phyloP scores from a whole-genome alignment of 2,329 filamentous ascomycete genomes.

The Stachybotrys chlorohalonatus region DNA sequence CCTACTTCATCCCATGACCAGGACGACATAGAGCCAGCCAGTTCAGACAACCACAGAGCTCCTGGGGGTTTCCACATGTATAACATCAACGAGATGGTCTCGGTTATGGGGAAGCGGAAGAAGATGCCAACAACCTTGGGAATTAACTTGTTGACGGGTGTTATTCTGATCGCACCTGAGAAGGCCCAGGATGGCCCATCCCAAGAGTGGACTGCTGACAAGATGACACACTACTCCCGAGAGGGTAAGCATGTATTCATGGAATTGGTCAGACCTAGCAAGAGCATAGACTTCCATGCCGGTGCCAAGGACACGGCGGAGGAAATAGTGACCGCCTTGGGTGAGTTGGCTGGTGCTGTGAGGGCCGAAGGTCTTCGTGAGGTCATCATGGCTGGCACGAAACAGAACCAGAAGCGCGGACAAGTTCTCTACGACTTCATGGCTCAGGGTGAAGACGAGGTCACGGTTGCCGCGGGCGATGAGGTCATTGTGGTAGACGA shows the following conservation, averaged over 20 bases:
- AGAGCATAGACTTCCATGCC: constrained; percentile 93
- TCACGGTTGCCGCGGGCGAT: constrained; percentile 81
- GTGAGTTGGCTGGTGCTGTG: constrained; percentile 79
- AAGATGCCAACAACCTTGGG: constrained; percentile 97
- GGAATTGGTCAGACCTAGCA: constrained; percentile 84
- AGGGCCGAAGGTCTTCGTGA: constrained; percentile 78
- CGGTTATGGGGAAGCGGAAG: constrained; percentile 93
- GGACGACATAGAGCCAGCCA: not conserved
- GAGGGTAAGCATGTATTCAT: constrained; percentile 98
- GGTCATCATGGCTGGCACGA: constrained; percentile 71
- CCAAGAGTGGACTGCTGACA: constrained; percentile 90
- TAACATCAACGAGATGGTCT: constrained; percentile 95
- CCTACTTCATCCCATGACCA: constrained; percentile 4
- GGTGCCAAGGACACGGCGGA: constrained; percentile 94
- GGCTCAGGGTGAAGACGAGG: constrained; percentile 93
- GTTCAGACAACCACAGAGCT: constrained; percentile 39
- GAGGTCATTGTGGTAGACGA: constrained; percentile 89
- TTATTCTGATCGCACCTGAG: constrained; percentile 85
- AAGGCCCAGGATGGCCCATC: constrained; percentile 73
- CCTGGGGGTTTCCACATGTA: constrained; percentile 88
- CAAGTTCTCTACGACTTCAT: constrained; percentile 90
- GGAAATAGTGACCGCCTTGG: constrained; percentile 81
- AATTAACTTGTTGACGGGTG: constrained; percentile 81
- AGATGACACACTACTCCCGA: constrained; percentile 93
- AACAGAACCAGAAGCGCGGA: constrained; percentile 66